phyloP scores from a whole-genome alignment of 371 early-diverging fungal genomes.

The Syncephalastrum monosporum region DNA sequence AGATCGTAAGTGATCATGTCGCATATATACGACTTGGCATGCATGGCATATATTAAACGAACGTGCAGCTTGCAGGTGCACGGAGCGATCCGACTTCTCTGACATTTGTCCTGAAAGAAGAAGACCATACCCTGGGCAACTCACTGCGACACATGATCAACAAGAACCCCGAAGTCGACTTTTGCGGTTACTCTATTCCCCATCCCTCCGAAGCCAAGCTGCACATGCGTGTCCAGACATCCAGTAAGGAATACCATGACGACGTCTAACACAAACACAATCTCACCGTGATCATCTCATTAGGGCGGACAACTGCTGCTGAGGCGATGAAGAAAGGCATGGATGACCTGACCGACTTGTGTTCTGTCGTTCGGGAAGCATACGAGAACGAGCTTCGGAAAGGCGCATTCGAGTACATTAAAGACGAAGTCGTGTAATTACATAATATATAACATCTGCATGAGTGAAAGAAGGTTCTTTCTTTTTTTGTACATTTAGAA shows the following conservation, averaged over 20 bases:
- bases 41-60: too few species aligned
- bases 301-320: slow-evolving; percentile 76
- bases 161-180: slow-evolving; percentile 93
- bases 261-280: background rate
- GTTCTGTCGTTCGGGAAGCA: slow-evolving; percentile 59
- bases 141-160: slow-evolving; percentile 89
- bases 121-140: slow-evolving; percentile 98
- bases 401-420: too few species aligned
- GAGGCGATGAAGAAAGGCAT: slow-evolving; percentile 88
- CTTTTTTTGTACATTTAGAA: slow-evolving; percentile 30
- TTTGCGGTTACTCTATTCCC: slow-evolving; percentile 99
- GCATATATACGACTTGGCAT: slow-evolving; percentile 18
- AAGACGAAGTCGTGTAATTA: too few species aligned
- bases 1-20: slow-evolving; percentile 45
- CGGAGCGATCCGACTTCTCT: slow-evolving; percentile 72
- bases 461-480: background rate
- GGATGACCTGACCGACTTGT: slow-evolving; percentile 74
- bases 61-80: slow-evolving; percentile 48
- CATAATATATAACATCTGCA: too few species aligned
- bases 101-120: slow-evolving; percentile 87
- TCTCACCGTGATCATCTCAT: background rate
- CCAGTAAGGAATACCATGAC: slow-evolving; percentile 43
- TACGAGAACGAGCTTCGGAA: slow-evolving; percentile 57
- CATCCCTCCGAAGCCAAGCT: slow-evolving; percentile 98
- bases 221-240: slow-evolving; percentile 95